Conservation (phyloP, 2,329 filamentous ascomycete genomes). For the Penicillium janthinellum region DNA sequence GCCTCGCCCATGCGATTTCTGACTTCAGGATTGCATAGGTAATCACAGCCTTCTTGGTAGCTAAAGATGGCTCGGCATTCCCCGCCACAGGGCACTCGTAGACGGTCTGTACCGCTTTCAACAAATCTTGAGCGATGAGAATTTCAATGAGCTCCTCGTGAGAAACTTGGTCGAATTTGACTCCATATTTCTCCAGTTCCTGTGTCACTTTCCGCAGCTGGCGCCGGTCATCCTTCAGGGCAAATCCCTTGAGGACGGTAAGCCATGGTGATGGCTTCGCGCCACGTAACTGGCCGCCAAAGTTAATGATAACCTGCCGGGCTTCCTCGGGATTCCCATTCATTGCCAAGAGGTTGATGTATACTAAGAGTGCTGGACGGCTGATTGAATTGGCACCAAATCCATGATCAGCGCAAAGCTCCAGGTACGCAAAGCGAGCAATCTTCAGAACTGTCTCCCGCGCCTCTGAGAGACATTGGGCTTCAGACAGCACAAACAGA, state of each 20-base stretch:
- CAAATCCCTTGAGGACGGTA: conserved; percentile 62
- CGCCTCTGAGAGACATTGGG: conserved; percentile 39
- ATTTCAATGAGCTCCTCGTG: conserved; percentile 61
- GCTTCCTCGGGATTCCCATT: conserved; percentile 61
- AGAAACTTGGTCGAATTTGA: conserved; percentile 44
- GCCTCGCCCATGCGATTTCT: conserved; percentile 63
- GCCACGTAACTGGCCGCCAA: conserved; percentile 39
- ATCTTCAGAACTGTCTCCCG: conserved; percentile 42
- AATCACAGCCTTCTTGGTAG: conserved; percentile 59
- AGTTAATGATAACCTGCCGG: conserved; percentile 47
- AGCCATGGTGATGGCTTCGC: conserved; percentile 47
- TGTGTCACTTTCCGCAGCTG: conserved; percentile 60
- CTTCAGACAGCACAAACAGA: conserved; percentile 42
- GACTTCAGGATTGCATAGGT: conserved; percentile 62
- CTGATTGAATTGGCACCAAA: conserved; percentile 41
- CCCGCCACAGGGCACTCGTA: conserved; percentile 59
- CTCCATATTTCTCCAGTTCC: conserved; percentile 57
- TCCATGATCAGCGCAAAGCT: conserved; percentile 46
- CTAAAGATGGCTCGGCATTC: conserved; percentile 44
- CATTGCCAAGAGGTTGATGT: conserved; percentile 54
- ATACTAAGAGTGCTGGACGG: conserved; percentile 46
- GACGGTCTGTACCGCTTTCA: conserved; percentile 67
- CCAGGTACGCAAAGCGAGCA: conserved; percentile 42
- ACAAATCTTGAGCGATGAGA: conserved; percentile 60
- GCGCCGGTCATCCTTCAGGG: conserved; percentile 58